phyloP scores from a whole-genome alignment of 169 alveolate genomes.

The Toxoplasma gondii region DNA sequence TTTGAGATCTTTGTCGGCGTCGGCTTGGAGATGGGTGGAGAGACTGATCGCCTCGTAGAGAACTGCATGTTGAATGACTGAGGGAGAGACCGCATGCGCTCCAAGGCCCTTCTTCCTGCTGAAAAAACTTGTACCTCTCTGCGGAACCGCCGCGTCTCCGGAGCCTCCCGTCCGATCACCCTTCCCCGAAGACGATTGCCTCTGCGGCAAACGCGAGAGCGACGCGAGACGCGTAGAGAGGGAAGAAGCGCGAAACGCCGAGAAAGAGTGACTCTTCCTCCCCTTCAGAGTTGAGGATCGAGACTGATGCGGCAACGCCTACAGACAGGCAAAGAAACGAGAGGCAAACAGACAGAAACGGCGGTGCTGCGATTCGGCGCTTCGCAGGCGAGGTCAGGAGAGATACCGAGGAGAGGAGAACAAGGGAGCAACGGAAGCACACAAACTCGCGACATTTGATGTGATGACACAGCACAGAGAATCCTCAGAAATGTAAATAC shows the following conservation, averaged over 20 bases:
- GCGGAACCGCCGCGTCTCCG: neutral
- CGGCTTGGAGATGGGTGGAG: neutral
- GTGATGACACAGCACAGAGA: too few species aligned
- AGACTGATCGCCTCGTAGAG: slow-evolving; percentile 1
- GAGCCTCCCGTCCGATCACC: neutral
- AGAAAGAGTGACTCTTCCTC: neutral
- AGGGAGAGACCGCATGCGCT: neutral
- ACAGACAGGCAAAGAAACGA: too few species aligned
- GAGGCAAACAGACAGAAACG: too few species aligned
- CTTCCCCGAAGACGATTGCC: neutral
- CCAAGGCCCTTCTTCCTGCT: neutral
- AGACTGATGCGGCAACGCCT: too few species aligned
- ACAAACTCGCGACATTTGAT: too few species aligned
- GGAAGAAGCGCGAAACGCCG: neutral
- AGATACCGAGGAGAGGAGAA: too few species aligned
- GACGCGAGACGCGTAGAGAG: neutral
- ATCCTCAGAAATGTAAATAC: too few species aligned
- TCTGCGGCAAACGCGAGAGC: neutral
- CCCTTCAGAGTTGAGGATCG: neutral
- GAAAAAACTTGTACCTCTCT: neutral
- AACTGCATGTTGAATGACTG: neutral
- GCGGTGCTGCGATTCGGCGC: too few species aligned
- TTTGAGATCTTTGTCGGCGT: neutral
- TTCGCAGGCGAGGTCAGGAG: too few species aligned
- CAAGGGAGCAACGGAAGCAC: too few species aligned